Evolutionary conservation across 441 rosid genomes (phyloP), one percentile per base, ranked within the genome.

Genomic region (Aquilaria agallochum): DNA sequence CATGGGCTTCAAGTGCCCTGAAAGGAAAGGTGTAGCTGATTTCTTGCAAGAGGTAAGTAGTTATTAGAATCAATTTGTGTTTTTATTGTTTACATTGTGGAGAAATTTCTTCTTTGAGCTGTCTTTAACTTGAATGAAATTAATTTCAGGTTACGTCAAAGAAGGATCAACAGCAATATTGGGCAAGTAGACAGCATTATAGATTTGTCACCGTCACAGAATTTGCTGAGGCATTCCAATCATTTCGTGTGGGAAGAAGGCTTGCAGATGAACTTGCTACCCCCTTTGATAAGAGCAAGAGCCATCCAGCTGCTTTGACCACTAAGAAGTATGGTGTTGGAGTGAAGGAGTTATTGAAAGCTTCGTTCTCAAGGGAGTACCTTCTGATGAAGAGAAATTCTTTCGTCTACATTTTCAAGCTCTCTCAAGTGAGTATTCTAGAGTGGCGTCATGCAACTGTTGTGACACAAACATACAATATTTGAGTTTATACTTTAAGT

Each of bases 361-460:
- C 97, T 61, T 74, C 78, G 77, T 59, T 81, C 53, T 63, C 94
- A 3, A 83, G 99, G 73, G 99, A 94, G 55, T 67, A 63, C 65
- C 65, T 91, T 74, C 89, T 91, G 55, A 87, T 91, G 92, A 87
- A 83, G 79, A 84, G 99, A 75, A 91, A 91, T 78, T 89, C 96
- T 0, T 89, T 91, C 42, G 85, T 94, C 57, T 87, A 89, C 75
- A 64, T 81, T 62, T 91, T 94, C 89, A 91, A 89, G 73, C 67
- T 86, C 53, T 36, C 31, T 13, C 99, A 87, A 66, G 98, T 90
- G 67, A 44, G 78, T 68, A 40, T 55, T 8, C 5, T 36, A 36
- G 0, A 36, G 1, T 13, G 65, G 33, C 9, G 1, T 5, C 53
- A 31, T 10, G 63, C 44, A 5, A 30, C 9, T 33, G 10, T 45